Evolutionary conservation across 345 rosid genomes (phyloP), one percentile per base, ranked within the genome.

Genomic region (Hibiscus mutabilis): DNA sequence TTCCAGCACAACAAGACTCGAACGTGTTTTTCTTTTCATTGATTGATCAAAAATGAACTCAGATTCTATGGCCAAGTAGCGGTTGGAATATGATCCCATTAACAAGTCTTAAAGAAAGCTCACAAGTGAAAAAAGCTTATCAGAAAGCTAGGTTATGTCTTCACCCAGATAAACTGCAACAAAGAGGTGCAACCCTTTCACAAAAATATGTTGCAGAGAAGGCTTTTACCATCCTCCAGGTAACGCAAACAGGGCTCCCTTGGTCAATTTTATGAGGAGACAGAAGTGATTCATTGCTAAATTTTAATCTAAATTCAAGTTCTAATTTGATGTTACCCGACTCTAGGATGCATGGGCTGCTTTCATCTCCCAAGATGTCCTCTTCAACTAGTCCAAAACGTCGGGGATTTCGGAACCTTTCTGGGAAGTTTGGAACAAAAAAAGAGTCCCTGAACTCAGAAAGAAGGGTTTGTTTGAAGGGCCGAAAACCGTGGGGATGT

Each of bases 81-180:
- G 89, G 89, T 1, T 94, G 98, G 98, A 72, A 70, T 2, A 83
- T 86, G 10, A 77, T 85, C 66, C 73, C 93, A n/a, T 40, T 87
- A 14, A 75, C 89, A 18, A 84, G 77, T 78, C 88, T 91, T 5
- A 69, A 76, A 67, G 95, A 88, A 25, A 86, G 89, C 65, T 81
- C 91, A 55, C 90, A 88, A 22, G 96, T 94, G 62, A 91, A 88
- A 81, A 94, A 85, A 80, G 97, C 95, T 70, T 91, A 94, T 71
- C 98, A 91, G 79, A 90, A 85, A 80, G 97, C 97, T 56, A 83
- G 96, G 76, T 84, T 89, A 61, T 94, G 98, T 74, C 91, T 94
- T 74, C 98, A 94, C 77, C 98, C 98, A 2, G 96, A 91, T 79
- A 91, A 90, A 76, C 77, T 94, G 46, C 98, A 91, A 71, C 98